A percentile compares a stretch with the other conserved stretches of the same genome.
Conservation (phyloP, 306 rosid species). For the Betula pendula region DNA sequence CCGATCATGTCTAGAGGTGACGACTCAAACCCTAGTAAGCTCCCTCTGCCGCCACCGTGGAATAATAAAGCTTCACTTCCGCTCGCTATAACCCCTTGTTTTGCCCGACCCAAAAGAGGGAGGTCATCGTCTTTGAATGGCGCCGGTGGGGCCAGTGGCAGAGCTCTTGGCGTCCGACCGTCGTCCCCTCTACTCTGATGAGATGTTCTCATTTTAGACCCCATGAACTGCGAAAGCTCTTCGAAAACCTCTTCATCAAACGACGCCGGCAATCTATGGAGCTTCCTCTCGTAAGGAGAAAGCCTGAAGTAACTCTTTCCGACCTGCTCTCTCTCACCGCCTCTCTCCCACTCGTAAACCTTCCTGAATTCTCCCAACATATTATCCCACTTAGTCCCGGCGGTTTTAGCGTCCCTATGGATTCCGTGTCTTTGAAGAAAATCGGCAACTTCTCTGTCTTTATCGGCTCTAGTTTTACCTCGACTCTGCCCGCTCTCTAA, state of each 20-base stretch:
- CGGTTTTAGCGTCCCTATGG: slow-evolving; percentile 77
- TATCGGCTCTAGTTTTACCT: slow-evolving; percentile 88
- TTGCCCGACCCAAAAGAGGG: slow-evolving; percentile 64
- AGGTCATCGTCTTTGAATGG: slow-evolving; percentile 66
- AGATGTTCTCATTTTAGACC: slow-evolving; percentile 69
- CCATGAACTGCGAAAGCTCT: slow-evolving; percentile 92
- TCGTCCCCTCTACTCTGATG: slow-evolving; percentile 50
- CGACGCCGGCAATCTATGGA: slow-evolving; percentile 89
- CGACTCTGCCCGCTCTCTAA: slow-evolving; percentile 35
- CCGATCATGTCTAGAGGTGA: slow-evolving; percentile 46
- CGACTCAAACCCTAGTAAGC: slow-evolving; percentile 59
- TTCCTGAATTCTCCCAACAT: slow-evolving; percentile 97
- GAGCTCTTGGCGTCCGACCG: slow-evolving; percentile 36
- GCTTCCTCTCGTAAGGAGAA: slow-evolving; percentile 92
- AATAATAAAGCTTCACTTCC: slow-evolving; percentile 53
- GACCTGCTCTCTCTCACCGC: slow-evolving; percentile 73
- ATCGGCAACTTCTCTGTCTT: slow-evolving; percentile 88
- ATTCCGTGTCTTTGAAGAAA: slow-evolving; percentile 71
- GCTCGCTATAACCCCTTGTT: slow-evolving; percentile 50
- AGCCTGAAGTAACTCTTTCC: slow-evolving; percentile 95
- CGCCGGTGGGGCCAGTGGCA: slow-evolving; percentile 61
- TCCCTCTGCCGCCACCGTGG: slow-evolving; percentile 49
- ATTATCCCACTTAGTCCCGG: slow-evolving; percentile 98
- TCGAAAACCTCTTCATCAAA: slow-evolving; percentile 96
- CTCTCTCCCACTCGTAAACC: slow-evolving; percentile 97